These are phyloP conservation scores for Medicago ruthenica DNA, from an alignment of 306 rosid genomes.

Conservation along the genomic window DNA sequence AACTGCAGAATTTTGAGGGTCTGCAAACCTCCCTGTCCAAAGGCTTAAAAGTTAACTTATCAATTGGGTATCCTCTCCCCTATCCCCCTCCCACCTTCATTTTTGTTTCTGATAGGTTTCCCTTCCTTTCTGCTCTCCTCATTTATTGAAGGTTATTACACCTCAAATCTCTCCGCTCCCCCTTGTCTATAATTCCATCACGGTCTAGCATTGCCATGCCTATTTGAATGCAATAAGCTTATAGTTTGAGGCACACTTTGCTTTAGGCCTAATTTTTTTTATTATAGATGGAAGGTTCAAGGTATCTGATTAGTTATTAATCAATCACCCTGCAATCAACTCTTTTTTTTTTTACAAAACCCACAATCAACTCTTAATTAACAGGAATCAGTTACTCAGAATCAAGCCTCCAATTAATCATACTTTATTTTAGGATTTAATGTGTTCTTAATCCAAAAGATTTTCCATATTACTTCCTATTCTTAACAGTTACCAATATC, in stretches of 20 bases:
- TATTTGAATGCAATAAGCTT: conserved; percentile 1
- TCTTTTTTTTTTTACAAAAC: too few relatives aligned
- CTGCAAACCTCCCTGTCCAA: neutral
- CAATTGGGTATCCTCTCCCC: neutral
- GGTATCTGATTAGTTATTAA: neutral
- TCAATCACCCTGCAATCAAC: conserved; percentile 7
- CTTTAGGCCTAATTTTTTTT: neutral
- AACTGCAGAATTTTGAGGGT: neutral
- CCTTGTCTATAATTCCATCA: neutral
- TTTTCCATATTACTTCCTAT: conserved; percentile 13
- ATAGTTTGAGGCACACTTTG: conserved; percentile 14
- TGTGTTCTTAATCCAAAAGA: conserved; percentile 18
- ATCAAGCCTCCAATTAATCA: conserved; percentile 18
- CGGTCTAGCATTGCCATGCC: neutral
- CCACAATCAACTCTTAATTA: conserved; percentile 2
- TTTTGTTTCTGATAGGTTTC: neutral
- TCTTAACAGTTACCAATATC: conserved; percentile 15
- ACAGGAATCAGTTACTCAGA: conserved; percentile 22
- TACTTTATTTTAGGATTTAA: conserved; percentile 7
- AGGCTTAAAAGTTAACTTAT: neutral
- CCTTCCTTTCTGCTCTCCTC: neutral
- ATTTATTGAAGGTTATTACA: neutral
- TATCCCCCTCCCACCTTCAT: neutral
- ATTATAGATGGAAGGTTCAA: neutral
- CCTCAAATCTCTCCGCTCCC: neutral